phyloP scores from a whole-genome alignment of 495 filamentous ascomycete genomes.

The Neurospora sp. region DNA sequence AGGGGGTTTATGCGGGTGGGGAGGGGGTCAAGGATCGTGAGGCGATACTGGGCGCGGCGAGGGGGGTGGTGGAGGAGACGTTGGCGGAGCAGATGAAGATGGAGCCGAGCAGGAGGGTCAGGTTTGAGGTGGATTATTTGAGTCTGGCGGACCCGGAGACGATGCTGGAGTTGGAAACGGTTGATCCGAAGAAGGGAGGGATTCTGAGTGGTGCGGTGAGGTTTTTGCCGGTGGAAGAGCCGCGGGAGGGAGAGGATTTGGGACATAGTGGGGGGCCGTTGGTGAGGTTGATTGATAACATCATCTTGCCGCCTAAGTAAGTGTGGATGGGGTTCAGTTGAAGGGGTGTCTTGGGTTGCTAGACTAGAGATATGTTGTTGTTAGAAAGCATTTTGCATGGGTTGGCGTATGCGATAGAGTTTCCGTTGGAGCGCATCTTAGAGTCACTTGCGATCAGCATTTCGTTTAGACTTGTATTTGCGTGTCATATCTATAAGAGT shows the following conservation, averaged over 20 bases:
- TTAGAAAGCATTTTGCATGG: not conserved
- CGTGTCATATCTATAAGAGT: not conserved
- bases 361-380: not conserved
- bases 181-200: slow-evolving; percentile 58
- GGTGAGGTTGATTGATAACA: slow-evolving; percentile 90
- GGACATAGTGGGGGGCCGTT: slow-evolving; percentile 55
- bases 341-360: not conserved
- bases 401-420: not conserved
- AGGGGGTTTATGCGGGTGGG: slow-evolving; percentile 45
- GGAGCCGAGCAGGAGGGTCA: slow-evolving; percentile 49
- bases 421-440: not conserved
- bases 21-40: slow-evolving; percentile 46
- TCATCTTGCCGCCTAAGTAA: slow-evolving; percentile 51
- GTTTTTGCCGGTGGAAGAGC: slow-evolving; percentile 71
- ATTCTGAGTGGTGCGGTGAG: slow-evolving; percentile 84
- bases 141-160: slow-evolving; percentile 74
- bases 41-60: slow-evolving; percentile 50
- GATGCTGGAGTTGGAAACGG: slow-evolving; percentile 62
- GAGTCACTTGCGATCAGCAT: not conserved
- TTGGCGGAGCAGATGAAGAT: slow-evolving; percentile 54
- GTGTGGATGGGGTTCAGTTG: not conserved
- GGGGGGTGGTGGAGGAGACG: slow-evolving; percentile 32
- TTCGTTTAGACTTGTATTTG: not conserved
- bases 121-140: slow-evolving; percentile 82
- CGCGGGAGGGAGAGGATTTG: slow-evolving; percentile 57